Conservation (phyloP, 768 basidiomycete genomes). For the Leccinum rimulosum region DNA sequence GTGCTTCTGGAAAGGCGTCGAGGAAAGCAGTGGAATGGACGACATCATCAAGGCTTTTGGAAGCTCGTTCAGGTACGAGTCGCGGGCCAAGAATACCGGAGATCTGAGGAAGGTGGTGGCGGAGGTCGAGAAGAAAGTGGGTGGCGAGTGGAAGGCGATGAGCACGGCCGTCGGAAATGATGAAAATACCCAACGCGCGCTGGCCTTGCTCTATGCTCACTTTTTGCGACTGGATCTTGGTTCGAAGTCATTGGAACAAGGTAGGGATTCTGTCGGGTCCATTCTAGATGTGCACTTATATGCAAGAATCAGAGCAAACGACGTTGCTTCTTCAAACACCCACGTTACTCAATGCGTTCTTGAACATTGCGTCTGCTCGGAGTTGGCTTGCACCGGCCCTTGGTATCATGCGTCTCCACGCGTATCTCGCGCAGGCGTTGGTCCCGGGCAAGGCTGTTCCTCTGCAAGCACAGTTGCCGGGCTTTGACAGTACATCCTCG, state of each 20-base stretch:
- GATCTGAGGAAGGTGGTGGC: conserved; percentile 52
- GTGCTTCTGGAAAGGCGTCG: conserved; percentile 82
- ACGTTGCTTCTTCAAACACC: conserved; percentile 70
- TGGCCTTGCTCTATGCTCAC: conserved; percentile 82
- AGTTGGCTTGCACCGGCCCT: conserved; percentile 87
- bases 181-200: conserved; percentile 45
- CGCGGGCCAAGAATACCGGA: conserved; percentile 29
- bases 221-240: conserved; percentile 63
- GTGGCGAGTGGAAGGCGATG: conserved; percentile 54
- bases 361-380: conserved; percentile 79
- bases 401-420: conserved; percentile 76
- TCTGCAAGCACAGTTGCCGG: conserved; percentile 75
- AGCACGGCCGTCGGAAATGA: conserved; percentile 39
- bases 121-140: conserved; percentile 46
- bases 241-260: conserved; percentile 53
- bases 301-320: conserved; percentile 59
- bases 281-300: background rate
- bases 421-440: conserved; percentile 81
- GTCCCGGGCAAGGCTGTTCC: conserved; percentile 48
- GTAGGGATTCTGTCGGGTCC: conserved; percentile 40
- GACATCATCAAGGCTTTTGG: conserved; percentile 73
- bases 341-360: conserved; percentile 70
- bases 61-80: conserved; percentile 62
- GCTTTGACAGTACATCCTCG: conserved; percentile 46
- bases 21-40: conserved; percentile 71